A percentile compares a stretch with the other conserved stretches of the same genome.
phyloP scores from a whole-genome alignment of 108 stramenopile species.

The Fragilariopsis cylindrus region DNA sequence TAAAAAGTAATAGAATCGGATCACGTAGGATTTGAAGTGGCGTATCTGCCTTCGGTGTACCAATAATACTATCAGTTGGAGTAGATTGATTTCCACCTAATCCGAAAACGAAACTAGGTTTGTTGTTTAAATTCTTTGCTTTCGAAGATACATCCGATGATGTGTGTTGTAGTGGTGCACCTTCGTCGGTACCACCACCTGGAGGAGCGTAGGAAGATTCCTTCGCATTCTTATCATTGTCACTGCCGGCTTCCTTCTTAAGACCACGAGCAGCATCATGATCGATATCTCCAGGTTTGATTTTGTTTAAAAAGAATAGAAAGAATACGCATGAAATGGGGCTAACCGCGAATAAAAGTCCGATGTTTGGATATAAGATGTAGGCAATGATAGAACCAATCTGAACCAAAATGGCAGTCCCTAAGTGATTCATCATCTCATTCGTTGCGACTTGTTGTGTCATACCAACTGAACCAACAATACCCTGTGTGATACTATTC shows the following conservation, averaged over 20 bases:
- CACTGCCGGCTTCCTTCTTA: slow-evolving; percentile 15
- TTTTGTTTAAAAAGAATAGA: slow-evolving; percentile 63
- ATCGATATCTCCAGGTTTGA: slow-evolving; percentile 80
- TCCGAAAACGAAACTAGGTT: slow-evolving; percentile 69
- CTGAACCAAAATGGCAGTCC: slow-evolving; percentile 84
- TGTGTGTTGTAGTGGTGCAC: not conserved
- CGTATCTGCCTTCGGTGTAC: slow-evolving; percentile 51
- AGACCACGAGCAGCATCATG: slow-evolving; percentile 86
- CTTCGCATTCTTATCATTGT: slow-evolving; percentile 26
- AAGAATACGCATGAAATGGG: slow-evolving; percentile 82
- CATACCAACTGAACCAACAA: slow-evolving; percentile 86
- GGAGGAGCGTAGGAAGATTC: slow-evolving; percentile 29
- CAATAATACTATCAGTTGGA: not conserved
- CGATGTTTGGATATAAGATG: slow-evolving; percentile 74
- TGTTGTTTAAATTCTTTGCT: slow-evolving; percentile 19
- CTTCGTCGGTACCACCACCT: not conserved
- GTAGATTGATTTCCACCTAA: slow-evolving; percentile 30
- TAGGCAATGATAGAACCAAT: slow-evolving; percentile 64
- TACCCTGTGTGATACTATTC: slow-evolving; percentile 88
- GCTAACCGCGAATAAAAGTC: slow-evolving; percentile 76
- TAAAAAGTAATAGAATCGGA: slow-evolving; percentile 74
- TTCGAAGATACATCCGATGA: slow-evolving; percentile 10
- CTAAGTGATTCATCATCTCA: slow-evolving; percentile 91
- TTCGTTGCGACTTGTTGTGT: slow-evolving; percentile 81
- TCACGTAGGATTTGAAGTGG: slow-evolving; percentile 74